A percentile compares a stretch with the other conserved stretches of the same genome.
phyloP scores from a whole-genome alignment of 2,329 filamentous ascomycete species.

The Fusarium sp. region DNA sequence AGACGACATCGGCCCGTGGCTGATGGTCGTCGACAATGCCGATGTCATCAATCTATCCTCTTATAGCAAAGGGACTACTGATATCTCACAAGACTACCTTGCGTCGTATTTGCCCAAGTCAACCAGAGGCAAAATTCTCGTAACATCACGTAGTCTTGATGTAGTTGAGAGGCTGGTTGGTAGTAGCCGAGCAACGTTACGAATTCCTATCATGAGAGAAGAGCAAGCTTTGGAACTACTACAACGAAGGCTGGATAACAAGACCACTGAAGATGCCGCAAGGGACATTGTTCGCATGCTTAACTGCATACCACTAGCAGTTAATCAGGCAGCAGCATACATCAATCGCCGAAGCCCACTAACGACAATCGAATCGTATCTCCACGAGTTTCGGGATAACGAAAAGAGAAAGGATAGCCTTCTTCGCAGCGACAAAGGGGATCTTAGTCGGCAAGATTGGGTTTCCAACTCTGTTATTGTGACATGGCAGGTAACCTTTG shows the following conservation, averaged over 20 bases:
- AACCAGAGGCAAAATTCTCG: conserved; percentile 29
- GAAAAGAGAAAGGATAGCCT: conserved; percentile 44
- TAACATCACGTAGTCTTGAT: conserved; percentile 34
- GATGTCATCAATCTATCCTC: conserved; percentile 26
- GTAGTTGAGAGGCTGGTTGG: conserved; percentile 22
- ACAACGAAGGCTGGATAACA: conserved; percentile 9
- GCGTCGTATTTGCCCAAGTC: conserved; percentile 31
- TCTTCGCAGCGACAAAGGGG: conserved; percentile 44
- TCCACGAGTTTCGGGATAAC: conserved; percentile 47
- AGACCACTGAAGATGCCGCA: not conserved
- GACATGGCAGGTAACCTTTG: conserved; percentile 18
- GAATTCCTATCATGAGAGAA: conserved; percentile 26
- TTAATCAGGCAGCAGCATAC: conserved; percentile 49
- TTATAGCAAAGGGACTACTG: not conserved
- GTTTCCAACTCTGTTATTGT: conserved; percentile 15
- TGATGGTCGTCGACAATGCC: conserved; percentile 41
- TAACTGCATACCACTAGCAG: conserved; percentile 49
- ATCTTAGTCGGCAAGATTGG: conserved; percentile 19
- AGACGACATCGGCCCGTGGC: conserved; percentile 38
- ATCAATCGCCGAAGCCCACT: conserved; percentile 40
- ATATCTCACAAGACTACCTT: not conserved
- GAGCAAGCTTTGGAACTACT: conserved; percentile 30
- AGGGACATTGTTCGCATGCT: conserved; percentile 35
- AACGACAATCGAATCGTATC: conserved; percentile 47
- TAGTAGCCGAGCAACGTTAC: not conserved